Conservation (phyloP, 768 basidiomycete species). For the Mrakia gelida region DNA sequence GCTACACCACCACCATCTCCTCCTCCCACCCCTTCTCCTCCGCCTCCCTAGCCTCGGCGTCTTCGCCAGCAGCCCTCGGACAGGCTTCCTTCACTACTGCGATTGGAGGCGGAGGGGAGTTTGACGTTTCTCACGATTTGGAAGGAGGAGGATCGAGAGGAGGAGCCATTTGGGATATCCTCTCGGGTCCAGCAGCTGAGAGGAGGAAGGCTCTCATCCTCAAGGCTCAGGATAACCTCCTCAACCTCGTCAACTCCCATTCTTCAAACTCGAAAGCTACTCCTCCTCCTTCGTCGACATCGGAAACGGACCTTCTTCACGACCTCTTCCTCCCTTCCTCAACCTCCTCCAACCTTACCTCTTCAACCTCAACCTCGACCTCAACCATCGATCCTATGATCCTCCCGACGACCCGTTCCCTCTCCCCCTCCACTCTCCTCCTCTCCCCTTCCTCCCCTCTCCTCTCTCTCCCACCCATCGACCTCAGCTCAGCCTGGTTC, state of each 20-base stretch:
- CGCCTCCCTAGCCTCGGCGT: background rate
- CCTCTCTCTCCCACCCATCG: background rate
- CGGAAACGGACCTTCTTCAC: background rate
- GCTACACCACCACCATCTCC: background rate
- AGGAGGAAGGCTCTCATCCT: background rate
- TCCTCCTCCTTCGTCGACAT: too few relatives aligned
- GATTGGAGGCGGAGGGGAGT: background rate
- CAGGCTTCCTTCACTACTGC: background rate
- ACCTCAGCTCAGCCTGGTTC: slow-evolving; percentile 10
- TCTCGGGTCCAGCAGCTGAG: background rate
- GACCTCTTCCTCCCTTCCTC: background rate
- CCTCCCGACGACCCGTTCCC: background rate
- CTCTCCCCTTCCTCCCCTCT: background rate
- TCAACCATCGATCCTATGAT: background rate
- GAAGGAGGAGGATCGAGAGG: background rate
- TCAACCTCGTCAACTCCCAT: background rate
- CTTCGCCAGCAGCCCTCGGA: background rate
- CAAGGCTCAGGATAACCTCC: background rate
- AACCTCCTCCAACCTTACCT: background rate
- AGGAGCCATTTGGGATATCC: background rate
- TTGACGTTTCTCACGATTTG: background rate
- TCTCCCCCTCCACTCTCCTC: background rate
- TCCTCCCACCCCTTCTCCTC: slow-evolving; percentile 7
- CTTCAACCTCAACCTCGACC: background rate
- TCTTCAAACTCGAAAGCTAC: too few relatives aligned